Conservation (phyloP, 495 filamentous ascomycete species). For the Hyaloscypha finlandica region DNA sequence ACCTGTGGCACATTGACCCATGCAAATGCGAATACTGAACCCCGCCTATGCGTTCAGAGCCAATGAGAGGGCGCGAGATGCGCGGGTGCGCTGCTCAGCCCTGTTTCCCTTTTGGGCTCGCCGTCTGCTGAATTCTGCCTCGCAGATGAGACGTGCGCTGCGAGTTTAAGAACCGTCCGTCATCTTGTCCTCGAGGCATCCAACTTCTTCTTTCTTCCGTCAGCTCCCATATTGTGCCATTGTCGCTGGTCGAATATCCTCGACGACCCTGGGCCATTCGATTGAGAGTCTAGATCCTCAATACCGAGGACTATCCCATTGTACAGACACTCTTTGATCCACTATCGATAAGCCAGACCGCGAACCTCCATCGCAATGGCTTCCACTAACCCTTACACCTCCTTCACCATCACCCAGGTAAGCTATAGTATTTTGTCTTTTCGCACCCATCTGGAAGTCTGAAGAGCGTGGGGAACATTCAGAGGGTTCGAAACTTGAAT, state of each 20-base stretch:
- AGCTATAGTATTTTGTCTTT: neutral
- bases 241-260: constrained; percentile 15
- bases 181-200: constrained; percentile 18
- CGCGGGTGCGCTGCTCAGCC: neutral
- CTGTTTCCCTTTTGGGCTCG: constrained; percentile 8
- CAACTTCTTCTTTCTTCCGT: constrained; percentile 5
- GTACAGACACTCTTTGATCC: neutral
- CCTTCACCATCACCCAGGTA: constrained; percentile 28
- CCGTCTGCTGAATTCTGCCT: constrained; percentile 1
- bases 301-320: neutral
- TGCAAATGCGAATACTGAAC: too few relatives aligned
- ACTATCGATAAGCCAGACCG: neutral
- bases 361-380: constrained; percentile 25
- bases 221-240: neutral
- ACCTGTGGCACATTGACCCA: too few relatives aligned
- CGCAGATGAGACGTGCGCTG: neutral
- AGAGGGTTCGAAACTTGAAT: neutral
- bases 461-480: neutral
- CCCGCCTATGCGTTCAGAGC: too few relatives aligned
- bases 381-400: constrained; percentile 35
- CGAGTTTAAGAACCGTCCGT: neutral
- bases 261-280: constrained; percentile 15
- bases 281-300: neutral
- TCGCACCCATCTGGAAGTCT: neutral
- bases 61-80: too few relatives aligned